Evolutionary conservation across 108 stramenopile genomes (phyloP).

Genomic region (Cylindrotheca fusiformis): DNA sequence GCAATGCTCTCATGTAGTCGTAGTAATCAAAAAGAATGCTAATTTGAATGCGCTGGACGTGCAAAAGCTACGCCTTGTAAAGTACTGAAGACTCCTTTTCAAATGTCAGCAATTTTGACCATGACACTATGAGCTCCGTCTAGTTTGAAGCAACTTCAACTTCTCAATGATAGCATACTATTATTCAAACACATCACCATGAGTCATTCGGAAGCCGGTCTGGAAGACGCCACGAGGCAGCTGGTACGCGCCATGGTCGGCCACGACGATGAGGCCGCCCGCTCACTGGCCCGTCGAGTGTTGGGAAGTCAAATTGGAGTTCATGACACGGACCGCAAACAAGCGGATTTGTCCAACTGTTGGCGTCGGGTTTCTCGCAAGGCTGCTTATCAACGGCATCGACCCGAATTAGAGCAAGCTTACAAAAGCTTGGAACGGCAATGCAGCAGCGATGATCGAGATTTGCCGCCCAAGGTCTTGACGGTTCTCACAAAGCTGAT

Average conservation of each 20-base stretch:
- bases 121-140: not conserved
- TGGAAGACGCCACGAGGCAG: conserved; percentile 19
- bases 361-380: conserved; percentile 32
- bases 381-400: conserved; percentile 13
- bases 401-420: conserved; percentile 16
- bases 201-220: not conserved
- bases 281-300: conserved; percentile 22
- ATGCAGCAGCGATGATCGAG: not conserved
- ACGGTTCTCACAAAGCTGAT: conserved; percentile 29
- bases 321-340: not conserved
- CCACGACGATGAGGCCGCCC: conserved; percentile 6
- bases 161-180: no score
- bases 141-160: not conserved
- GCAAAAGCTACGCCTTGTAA: no score
- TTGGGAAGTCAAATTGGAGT: conserved; percentile 24
- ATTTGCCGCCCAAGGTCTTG: conserved; percentile 23
- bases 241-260: conserved; percentile 28
- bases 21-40: no score
- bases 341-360: conserved; percentile 16
- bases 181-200: not conserved
- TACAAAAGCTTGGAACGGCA: conserved; percentile 14
- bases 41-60: no score
- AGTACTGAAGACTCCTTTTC: no score
- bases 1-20: no score
- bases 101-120: not conserved